A percentile compares a stretch with the other conserved stretches of the same genome.
phyloP scores from a whole-genome alignment of 1,284 basidiomycete genomes.

The Malassezia globosa region DNA sequence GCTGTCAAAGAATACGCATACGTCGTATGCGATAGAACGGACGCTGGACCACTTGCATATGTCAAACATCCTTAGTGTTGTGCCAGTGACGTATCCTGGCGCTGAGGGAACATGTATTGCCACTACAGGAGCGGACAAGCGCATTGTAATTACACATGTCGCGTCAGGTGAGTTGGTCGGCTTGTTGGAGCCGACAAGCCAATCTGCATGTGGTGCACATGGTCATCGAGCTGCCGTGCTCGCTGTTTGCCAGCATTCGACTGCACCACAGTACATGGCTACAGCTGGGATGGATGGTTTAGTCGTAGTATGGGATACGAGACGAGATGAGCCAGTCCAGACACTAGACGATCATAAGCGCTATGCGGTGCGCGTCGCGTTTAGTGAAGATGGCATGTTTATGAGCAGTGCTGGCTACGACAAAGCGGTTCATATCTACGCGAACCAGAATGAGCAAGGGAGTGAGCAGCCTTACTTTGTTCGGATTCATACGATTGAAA shows the following conservation, averaged over 20 bases:
- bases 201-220: neutral
- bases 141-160: constrained; percentile 28
- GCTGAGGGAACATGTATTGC: constrained; percentile 13
- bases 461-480: constrained; percentile 15
- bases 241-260: constrained; percentile 26
- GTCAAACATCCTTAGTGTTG: constrained; percentile 35
- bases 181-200: constrained; percentile 19
- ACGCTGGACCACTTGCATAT: constrained; percentile 28
- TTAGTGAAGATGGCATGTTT: constrained; percentile 25
- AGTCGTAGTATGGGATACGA: constrained; percentile 36
- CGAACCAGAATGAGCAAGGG: constrained; percentile 12
- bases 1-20: constrained; percentile 15
- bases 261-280: constrained; percentile 23
- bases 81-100: constrained; percentile 14
- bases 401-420: constrained; percentile 39
- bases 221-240: constrained; percentile 37
- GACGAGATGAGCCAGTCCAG: constrained; percentile 22
- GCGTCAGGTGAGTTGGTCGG: constrained; percentile 29
- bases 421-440: constrained; percentile 30
- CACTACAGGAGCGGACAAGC: constrained; percentile 31
- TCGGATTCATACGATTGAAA: neutral
- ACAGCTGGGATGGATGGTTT: constrained; percentile 37
- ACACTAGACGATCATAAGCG: constrained; percentile 27
- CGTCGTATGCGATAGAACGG: constrained; percentile 14
- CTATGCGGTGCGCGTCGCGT: constrained; percentile 34